Evolutionary conservation across 2,329 filamentous ascomycete genomes (phyloP), one percentile per base, ranked within the genome.

Genomic region (Penicillium sp.): DNA sequence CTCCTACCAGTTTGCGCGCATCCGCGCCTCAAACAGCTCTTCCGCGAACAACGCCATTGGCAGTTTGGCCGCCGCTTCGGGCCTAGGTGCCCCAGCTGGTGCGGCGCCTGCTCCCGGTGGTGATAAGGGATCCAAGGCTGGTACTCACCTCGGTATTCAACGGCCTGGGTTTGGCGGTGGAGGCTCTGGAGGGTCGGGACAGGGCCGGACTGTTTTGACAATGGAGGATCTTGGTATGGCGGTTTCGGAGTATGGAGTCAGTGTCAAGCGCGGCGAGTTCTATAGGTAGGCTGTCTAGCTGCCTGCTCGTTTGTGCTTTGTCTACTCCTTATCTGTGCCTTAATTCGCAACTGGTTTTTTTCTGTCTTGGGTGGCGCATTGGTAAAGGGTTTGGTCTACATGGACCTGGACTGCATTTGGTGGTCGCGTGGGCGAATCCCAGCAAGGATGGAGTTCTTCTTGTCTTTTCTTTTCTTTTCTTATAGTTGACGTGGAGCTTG

Each of bases 141-240:
- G 79, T 49, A 85, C 63, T 2, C 83, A 87, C 70, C 77, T 89
- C 61, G 91, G 87, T 2, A 88, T 90, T 57, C 89, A 92, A 77
- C 79, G 90, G 47, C 85, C 89, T 22, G 90, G 90, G 0, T 93
- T 87, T 68, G 91, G 91, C 14, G 94, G 93, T 60, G 93, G 93
- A 64, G 92, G 92, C 0, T 90, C 92, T 67, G 92, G 92, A 27
- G 90, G 91, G 1, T 90, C 87, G 52, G 75, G 75, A 6, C 91
- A 95, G 77, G 96, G 95, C 60, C 83, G 92, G 60, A 97, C 94
- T 16, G 93, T 99, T 52, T 81, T 99, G 58, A 97, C 94, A 1
- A 97, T 99, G 94, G 94, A 99, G 77, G 94, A 99, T 73, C 75
- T 99, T 66, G 94, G 94, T 14, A 97, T 97, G 92, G 94, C 94